These are phyloP conservation scores for Wickerhamomyces tratensis DNA, from an alignment of 805 yeast species.

Conservation along the genomic window DNA sequence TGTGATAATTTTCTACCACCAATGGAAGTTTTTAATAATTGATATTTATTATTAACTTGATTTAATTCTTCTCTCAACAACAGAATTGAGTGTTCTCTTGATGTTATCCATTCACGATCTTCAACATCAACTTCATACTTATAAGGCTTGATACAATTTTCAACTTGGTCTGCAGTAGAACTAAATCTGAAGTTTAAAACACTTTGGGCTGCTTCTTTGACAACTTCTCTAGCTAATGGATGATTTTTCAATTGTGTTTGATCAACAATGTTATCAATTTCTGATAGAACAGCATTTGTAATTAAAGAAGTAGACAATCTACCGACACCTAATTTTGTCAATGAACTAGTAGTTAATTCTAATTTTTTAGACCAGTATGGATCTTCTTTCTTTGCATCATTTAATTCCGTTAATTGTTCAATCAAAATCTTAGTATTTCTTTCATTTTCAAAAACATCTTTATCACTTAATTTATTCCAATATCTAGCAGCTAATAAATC, in stretches of 20 bases:
- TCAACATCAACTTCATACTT: constrained; percentile 96
- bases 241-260: constrained; percentile 73
- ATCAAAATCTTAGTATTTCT: constrained; percentile 16
- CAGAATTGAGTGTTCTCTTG: constrained; percentile 68
- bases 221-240: constrained; percentile 75
- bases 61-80: constrained; percentile 75
- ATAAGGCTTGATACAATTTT: constrained; percentile 95
- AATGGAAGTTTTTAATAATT: constrained; percentile 50
- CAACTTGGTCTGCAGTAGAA: constrained; percentile 97
- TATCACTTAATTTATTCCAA: constrained; percentile 57
- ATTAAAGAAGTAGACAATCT: constrained; percentile 76
- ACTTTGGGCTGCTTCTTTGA: constrained; percentile 73
- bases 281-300: constrained; percentile 70
- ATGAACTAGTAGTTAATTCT: constrained; percentile 71
- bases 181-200: constrained; percentile 73
- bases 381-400: constrained; percentile 53
- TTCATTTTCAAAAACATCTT: constrained; percentile 4
- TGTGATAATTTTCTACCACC: constrained; percentile 82
- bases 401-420: constrained; percentile 44
- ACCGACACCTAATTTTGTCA: constrained; percentile 92
- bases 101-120: constrained; percentile 83
- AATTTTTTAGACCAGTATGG: constrained; percentile 81
- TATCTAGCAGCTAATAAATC: constrained; percentile 84
- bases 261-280: constrained; percentile 64
- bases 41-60: constrained; percentile 65